Percentiles rank a stretch among this genome's conserved stretches.
Evolutionary conservation across 1,284 basidiomycete genomes (phyloP).

Genomic region (Melanopsichium pennsylvanicum): DNA sequence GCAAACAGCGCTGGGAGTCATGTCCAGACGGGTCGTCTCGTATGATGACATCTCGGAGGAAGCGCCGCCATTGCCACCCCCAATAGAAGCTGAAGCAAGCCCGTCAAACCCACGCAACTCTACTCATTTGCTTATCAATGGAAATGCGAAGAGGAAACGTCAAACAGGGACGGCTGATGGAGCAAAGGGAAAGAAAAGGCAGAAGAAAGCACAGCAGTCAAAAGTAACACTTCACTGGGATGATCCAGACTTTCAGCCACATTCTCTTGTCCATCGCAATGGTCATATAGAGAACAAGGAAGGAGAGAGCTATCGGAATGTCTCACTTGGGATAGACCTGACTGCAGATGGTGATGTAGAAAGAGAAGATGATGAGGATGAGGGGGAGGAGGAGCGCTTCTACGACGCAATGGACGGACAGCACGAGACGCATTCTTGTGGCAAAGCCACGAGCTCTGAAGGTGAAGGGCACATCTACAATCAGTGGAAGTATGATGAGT

Average conservation of each 20-base stretch:
- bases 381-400: not conserved
- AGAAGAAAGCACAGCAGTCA: too few species aligned
- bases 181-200: not conserved
- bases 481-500: slow-evolving; percentile 34
- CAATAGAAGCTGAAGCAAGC: too few species aligned
- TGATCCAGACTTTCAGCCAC: slow-evolving; percentile 6
- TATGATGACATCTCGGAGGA: slow-evolving; percentile 22
- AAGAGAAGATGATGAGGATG: not conserved
- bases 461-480: too few species aligned
- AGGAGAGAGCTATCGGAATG: not conserved
- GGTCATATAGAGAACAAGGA: not conserved
- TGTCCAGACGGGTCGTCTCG: slow-evolving; percentile 26
- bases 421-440: too few species aligned
- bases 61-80: not conserved
- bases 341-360: not conserved
- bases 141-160: too few species aligned
- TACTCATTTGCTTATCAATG: too few species aligned
- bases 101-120: too few species aligned
- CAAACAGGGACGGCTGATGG: too few species aligned
- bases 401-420: not conserved
- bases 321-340: not conserved
- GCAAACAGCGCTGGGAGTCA: too few species aligned
- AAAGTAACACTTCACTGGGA: slow-evolving; percentile 20
- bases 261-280: not conserved
- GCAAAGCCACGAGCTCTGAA: too few species aligned